Percentiles rank a stretch among this genome's conserved stretches.
These are phyloP conservation scores for Daldinia loculata DNA, from an alignment of 495 filamentous ascomycete species.

Conservation along the genomic window DNA sequence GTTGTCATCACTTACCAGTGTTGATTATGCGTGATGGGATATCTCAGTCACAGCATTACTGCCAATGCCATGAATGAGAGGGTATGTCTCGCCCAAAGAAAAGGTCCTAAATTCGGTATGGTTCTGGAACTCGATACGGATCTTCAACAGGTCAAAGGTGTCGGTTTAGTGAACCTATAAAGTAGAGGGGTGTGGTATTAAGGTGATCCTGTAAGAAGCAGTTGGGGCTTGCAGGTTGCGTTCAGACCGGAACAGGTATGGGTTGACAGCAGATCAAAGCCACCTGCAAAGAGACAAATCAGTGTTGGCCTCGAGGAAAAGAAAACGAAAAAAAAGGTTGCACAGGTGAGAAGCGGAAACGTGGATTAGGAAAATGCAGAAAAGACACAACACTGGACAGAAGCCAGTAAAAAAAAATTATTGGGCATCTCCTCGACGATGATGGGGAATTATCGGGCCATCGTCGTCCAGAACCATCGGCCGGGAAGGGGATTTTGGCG, in stretches of 20 bases:
- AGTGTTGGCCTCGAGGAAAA: slow-evolving; percentile 24
- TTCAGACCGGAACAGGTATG: slow-evolving; percentile 31
- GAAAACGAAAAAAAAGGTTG: slow-evolving; percentile 6
- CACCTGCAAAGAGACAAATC: slow-evolving; percentile 40
- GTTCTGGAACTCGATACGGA: not conserved
- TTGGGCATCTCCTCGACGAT: not conserved
- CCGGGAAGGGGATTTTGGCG: not conserved
- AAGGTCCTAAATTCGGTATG: not conserved
- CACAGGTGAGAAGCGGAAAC: slow-evolving; percentile 5
- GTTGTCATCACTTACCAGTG: not conserved
- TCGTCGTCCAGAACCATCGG: not conserved
- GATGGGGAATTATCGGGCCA: not conserved
- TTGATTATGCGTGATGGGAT: not conserved
- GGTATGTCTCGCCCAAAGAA: not conserved
- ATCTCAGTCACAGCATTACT: not conserved
- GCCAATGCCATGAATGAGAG: not conserved
- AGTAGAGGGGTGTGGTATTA: slow-evolving; percentile 24
- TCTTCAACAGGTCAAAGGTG: slow-evolving; percentile 5
- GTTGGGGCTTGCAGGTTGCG: slow-evolving; percentile 37
- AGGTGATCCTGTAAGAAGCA: slow-evolving; percentile 25
- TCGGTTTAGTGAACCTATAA: slow-evolving; percentile 19
- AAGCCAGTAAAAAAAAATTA: not conserved
- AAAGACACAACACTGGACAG: not conserved
- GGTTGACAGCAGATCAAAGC: slow-evolving; percentile 36
- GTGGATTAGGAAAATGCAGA: slow-evolving; percentile 4